phyloP scores from a whole-genome alignment of 2,329 filamentous ascomycete genomes.

The Beauveria sp. region DNA sequence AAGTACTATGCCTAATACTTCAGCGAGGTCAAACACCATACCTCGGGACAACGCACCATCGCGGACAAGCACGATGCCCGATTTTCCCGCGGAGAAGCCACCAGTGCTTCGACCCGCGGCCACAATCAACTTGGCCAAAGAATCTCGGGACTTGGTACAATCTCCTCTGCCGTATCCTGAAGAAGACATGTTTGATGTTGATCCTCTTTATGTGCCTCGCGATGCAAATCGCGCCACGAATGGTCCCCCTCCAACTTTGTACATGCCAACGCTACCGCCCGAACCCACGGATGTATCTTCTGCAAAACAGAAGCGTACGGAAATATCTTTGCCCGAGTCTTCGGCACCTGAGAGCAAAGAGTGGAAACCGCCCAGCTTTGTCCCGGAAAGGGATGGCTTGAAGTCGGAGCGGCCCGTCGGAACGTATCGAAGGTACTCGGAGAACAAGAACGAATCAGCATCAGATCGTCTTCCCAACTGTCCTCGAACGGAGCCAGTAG shows the following conservation, averaged over 20 bases:
- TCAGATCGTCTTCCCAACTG: slow-evolving; percentile 56
- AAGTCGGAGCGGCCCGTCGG: slow-evolving; percentile 33
- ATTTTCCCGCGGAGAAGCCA: slow-evolving; percentile 6
- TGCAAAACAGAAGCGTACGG: background rate
- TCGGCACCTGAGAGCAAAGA: slow-evolving; percentile 19
- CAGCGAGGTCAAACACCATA: background rate
- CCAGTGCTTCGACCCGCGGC: background rate
- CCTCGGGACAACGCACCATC: background rate
- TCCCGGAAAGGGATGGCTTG: slow-evolving; percentile 29
- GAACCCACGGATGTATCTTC: background rate
- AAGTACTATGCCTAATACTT: background rate
- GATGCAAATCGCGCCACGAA: background rate
- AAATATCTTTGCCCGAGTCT: background rate
- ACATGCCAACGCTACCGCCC: slow-evolving; percentile 19
- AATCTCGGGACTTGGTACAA: slow-evolving; percentile 7
- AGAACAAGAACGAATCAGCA: slow-evolving; percentile 25
- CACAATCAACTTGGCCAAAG: background rate
- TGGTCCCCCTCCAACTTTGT: slow-evolving; percentile 12
- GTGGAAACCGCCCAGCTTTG: slow-evolving; percentile 41
- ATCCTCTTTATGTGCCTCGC: slow-evolving; percentile 15
- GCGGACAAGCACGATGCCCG: slow-evolving; percentile 7
- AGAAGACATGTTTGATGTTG: slow-evolving; percentile 22
- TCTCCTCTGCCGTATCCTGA: slow-evolving; percentile 30
- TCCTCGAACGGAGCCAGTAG: slow-evolving; percentile 53
- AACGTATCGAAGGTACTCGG: slow-evolving; percentile 46